Base-by-base conservation (phyloP, 768 basidiomycete genomes). In the Phylloporus sp. region DNA sequence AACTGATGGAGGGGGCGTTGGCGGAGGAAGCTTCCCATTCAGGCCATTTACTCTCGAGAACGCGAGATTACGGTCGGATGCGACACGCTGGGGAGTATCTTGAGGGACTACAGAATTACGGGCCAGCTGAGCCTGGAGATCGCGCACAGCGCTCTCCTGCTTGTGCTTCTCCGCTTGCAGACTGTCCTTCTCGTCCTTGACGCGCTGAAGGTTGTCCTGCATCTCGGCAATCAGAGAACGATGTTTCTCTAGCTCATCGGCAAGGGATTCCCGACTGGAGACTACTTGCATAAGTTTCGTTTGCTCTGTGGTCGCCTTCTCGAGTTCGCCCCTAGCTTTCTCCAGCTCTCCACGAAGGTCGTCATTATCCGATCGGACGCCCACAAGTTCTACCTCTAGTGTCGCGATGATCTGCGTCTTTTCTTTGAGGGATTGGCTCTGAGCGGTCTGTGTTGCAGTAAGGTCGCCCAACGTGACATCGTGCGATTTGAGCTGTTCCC, bases 151-250 rank as follows among this genome's bases (percentile, higher is more conserved):
- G 13, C 67, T 67, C 49, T 92, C 89, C 28, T 87, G 82, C 44
- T 77, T 81, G 56, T 55, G 73, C 70, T 84, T 88, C 72, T 94
- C 90, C 9, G 78, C 73, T 53, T 85, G 88, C 15, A 94, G 73
- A 15, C 62, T 75, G 64, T 90, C 91, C 68, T 88, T 88, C 71
- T 91, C 89, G 60, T 91, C 86, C 71, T 88, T 88, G 61, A 83
- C 81, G 41, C 79, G 81, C 66, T 90, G 88, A 23, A 92, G 72
- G 56, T 80, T 84, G 54, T 86, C 84, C 59, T 91, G 89, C 67
- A 86, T 71, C 59, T 92, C 90, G 23, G 85, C 84, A 15, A 92
- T 74, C 26, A 83, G 74, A 9, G 83, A 84, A 23, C 88, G 87
- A 66, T 90, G 87, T 31, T 76, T 81, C 59, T 92, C 89, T 29